Evolutionary conservation across 176 grass and related monocot species (phyloP), one percentile per base, ranked within the genome.

Genomic region (Oryza meyeriana): DNA sequence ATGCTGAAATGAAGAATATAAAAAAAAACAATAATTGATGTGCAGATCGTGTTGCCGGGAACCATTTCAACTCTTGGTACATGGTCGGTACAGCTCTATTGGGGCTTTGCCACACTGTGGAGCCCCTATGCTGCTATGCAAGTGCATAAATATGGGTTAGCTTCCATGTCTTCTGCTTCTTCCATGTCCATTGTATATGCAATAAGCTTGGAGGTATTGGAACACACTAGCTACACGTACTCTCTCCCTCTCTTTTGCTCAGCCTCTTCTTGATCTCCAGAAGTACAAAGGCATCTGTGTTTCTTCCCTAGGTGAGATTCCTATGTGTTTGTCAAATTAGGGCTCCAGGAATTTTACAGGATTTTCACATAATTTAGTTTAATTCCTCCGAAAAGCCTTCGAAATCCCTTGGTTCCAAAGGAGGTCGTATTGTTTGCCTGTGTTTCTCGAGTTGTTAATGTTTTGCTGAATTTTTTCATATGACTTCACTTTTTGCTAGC

Each of bases 41-140:
- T 55, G 58, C 22, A 35, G 82, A 65, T 65, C 72, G 69, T 69
- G 63, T 30, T 31, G 12, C 38, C 8, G 70, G 74, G 63, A 77
- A 71, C 9, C 7, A 12, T 20, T 70, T 11, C 36, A 87, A 87
- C 85, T 42, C 20, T 87, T 44, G 71, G 64, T n/a, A 11, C 55
- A 58, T 0, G 2, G 52, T 24, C 22, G 8, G 52, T 9, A 58
- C 52, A 58, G 12, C 22, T 58, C 13, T 47, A 13, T n/a, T n/a
- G n/a, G 47, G 14, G 14, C 17, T 52, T 16, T 20, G 13, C 28
- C 22, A 5, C 38, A 65, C 22, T 38, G 57, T 75, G 41, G 38
- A 55, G 68, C 28, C 42, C 22, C 8, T 16, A 20, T 20, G 52
- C 25, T 45, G 42, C 17, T 72, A 10, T 22, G 70, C 78, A 57